Evolutionary conservation across 2,329 filamentous ascomycete genomes (phyloP).

Genomic region (Grosmannia serpens): DNA sequence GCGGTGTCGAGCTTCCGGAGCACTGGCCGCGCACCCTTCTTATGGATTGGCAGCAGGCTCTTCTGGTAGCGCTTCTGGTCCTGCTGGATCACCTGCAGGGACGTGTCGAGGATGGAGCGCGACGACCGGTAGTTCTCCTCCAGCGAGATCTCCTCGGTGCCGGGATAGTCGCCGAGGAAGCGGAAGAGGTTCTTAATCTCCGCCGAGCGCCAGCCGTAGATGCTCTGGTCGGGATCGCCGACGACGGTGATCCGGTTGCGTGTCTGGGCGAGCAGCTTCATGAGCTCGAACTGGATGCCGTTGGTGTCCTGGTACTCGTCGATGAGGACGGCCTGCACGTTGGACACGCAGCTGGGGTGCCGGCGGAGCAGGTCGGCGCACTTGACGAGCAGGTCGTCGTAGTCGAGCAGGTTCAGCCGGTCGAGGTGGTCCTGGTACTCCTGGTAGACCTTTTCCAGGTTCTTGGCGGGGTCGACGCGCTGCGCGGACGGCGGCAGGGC

Average conservation of each 20-base stretch:
- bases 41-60: slow-evolving; percentile 66
- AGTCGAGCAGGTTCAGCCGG: slow-evolving; percentile 76
- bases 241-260: slow-evolving; percentile 80
- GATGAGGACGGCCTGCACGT: slow-evolving; percentile 83
- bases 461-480: slow-evolving; percentile 25
- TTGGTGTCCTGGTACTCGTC: slow-evolving; percentile 99
- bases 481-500: neutral
- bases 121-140: slow-evolving; percentile 95
- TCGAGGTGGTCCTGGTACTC: slow-evolving; percentile 70
- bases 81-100: slow-evolving; percentile 81
- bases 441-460: slow-evolving; percentile 55
- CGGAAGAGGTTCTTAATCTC: slow-evolving; percentile 80
- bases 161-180: slow-evolving; percentile 64
- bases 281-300: slow-evolving; percentile 85
- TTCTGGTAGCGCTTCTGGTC: slow-evolving; percentile 74
- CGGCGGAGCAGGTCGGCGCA: slow-evolving; percentile 68
- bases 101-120: slow-evolving; percentile 67
- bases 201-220: slow-evolving; percentile 90
- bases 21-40: slow-evolving; percentile 67
- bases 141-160: slow-evolving; percentile 71
- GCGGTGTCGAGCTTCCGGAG: slow-evolving; percentile 62
- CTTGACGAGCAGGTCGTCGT: slow-evolving; percentile 79
- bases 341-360: slow-evolving; percentile 71
- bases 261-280: slow-evolving; percentile 71
- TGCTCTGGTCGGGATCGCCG: slow-evolving; percentile 94